Evolutionary conservation across 1,284 basidiomycete genomes (phyloP).

Genomic region (Inonotus obliquus): DNA sequence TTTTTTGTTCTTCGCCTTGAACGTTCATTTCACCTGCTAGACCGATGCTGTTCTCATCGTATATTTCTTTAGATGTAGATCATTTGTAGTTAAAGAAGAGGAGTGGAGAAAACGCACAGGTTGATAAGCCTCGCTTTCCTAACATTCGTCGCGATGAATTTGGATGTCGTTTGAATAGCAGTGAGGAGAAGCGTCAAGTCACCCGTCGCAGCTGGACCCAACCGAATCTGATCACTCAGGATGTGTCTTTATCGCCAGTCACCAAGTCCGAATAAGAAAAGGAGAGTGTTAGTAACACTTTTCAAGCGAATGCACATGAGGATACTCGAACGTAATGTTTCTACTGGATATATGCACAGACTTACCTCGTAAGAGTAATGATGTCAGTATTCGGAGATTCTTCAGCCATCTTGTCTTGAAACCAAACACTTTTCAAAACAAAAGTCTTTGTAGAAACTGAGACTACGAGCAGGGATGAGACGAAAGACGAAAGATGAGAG

Average conservation of each 20-base stretch:
- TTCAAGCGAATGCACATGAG: too few relatives aligned
- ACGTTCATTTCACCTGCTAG: conserved; percentile 95
- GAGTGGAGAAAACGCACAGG: conserved; percentile 55
- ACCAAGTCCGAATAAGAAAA: background rate
- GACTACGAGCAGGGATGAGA: background rate
- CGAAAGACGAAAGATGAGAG: background rate
- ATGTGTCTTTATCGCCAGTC: conserved; percentile 73
- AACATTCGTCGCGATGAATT: conserved; percentile 98
- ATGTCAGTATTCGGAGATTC: conserved; percentile 80
- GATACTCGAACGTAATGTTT: too few relatives aligned
- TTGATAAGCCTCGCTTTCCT: conserved; percentile 97
- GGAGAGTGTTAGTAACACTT: conserved; percentile 2
- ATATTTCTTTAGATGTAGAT: too few relatives aligned
- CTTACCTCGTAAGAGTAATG: conserved; percentile 86
- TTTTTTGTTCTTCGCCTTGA: conserved; percentile 99
- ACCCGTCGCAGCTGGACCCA: conserved; percentile 80
- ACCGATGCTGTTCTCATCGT: conserved; percentile 63
- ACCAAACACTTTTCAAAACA: too few relatives aligned
- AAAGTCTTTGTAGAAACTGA: background rate
- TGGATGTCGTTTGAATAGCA: conserved; percentile 93
- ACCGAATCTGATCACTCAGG: conserved; percentile 73
- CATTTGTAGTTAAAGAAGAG: too few relatives aligned
- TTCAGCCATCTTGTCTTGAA: conserved; percentile 35
- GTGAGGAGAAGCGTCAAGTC: conserved; percentile 93
- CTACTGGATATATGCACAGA: conserved; percentile 10